Base-by-base conservation (phyloP, 2,329 filamentous ascomycete species). In the Fusarium drepaniforme region DNA sequence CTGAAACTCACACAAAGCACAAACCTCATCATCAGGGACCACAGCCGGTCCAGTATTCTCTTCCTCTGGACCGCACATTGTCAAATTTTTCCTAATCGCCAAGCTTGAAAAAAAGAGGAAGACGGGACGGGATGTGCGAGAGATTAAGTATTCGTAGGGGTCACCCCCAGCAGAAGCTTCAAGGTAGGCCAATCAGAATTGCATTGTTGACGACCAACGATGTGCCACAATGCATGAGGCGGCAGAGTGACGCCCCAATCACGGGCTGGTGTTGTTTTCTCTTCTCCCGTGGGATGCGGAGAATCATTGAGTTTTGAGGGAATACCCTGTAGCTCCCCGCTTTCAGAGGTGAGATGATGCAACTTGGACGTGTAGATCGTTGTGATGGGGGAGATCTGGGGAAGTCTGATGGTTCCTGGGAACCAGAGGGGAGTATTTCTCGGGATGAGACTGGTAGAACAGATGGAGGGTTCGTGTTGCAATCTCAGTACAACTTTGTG, bases 1-100 rank as follows among this genome's bases (percentile, higher is more conserved):
- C 8, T 23, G 9, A 15, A 49, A 16, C 5, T 18, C 13, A 16
- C 30, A 12, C 9, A 25, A 13, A 6, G 5, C 25, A 5, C 53
- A 58, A 16, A 65, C 63, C 63, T 59, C 30, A 11, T 67, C 65
- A 46, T 67, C 65, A 6, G 49, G 28, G 3, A 38, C 38, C 13
- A 64, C 30, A 21, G 37, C 44, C 8, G 49, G 59, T 4, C 51
- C 59, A 7, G 23, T 56, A 15, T 12, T 23, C 28, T 53, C 28
- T 53, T 53, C 49, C 4, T 33, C 49, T 3, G 12, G 49, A 21
- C 18, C 25, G 7, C 49, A 53, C 49, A 53, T 53, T 49, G 46
- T 51, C 46, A 18, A 25, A 28, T 6, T 1, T 53, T n/a, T 53
- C 49, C n/a, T 53, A 12, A 12, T n/a, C 18, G 25, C 25, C 25